phyloP scores from a whole-genome alignment of 306 rosid genomes.

The Castanea crenata region DNA sequence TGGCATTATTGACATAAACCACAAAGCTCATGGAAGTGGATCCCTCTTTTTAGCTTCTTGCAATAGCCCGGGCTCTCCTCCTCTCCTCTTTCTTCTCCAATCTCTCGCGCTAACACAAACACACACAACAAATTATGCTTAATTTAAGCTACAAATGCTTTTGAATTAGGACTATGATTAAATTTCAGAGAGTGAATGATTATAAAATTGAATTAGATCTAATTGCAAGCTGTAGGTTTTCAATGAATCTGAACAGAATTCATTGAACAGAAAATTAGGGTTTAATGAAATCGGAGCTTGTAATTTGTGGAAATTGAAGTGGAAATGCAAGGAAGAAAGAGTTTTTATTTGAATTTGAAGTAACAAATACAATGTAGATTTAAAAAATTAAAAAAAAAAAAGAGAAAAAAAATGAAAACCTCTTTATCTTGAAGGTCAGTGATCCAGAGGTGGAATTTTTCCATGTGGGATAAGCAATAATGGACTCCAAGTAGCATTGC shows the following conservation, averaged over 20 bases:
- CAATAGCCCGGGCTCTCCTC: conserved; percentile 65
- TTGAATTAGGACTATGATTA: background rate
- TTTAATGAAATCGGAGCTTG: background rate
- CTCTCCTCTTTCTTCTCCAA: conserved; percentile 81
- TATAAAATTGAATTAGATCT: background rate
- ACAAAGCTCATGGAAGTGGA: conserved; percentile 42
- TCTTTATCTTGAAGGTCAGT: conserved; percentile 96
- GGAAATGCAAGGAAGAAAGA: background rate
- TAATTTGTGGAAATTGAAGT: background rate
- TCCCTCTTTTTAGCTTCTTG: conserved; percentile 59
- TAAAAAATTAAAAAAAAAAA: background rate
- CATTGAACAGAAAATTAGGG: background rate
- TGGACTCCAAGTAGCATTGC: conserved; percentile 88
- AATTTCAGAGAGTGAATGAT: background rate
- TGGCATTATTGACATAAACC: background rate
- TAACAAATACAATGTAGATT: background rate
- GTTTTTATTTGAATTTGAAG: too few relatives aligned
- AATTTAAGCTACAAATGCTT: background rate
- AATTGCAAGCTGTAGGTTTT: background rate
- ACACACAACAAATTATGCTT: background rate
- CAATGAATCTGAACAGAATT: background rate
- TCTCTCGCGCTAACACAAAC: conserved; percentile 56
- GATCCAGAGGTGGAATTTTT: conserved; percentile 90
- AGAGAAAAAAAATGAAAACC: conserved; percentile 30
- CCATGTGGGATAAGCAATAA: conserved; percentile 83